These are phyloP conservation scores for Ceratobasidium sp. DNA, from an alignment of 1,284 basidiomycete genomes.

Conservation along the genomic window DNA sequence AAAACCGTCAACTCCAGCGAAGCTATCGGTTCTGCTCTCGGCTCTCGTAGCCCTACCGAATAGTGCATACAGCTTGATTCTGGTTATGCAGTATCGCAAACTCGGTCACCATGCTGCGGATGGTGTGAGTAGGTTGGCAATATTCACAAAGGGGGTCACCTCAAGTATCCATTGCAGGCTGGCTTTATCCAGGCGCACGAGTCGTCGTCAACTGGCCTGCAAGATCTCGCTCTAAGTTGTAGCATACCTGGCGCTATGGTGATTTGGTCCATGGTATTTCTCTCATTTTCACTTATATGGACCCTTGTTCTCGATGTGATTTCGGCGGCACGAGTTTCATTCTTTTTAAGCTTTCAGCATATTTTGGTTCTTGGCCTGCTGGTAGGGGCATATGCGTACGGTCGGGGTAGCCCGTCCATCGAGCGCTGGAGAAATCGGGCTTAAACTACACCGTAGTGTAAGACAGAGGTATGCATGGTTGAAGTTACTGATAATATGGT, in stretches of 20 bases:
- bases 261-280: constrained; percentile 6
- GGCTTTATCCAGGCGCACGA: constrained; percentile 26
- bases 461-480: not conserved
- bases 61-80: not conserved
- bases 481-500: not conserved
- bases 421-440: not conserved
- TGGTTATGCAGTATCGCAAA: not conserved
- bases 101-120: constrained; percentile 26
- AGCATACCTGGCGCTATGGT: constrained; percentile 30
- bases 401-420: not conserved
- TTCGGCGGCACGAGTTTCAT: not conserved
- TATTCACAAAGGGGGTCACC: not conserved
- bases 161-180: not conserved
- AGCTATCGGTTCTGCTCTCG: not conserved
- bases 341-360: not conserved
- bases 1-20: not conserved
- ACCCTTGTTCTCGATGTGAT: not conserved
- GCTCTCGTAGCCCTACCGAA: not conserved
- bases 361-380: constrained; percentile 4
- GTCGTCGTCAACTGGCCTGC: not conserved
- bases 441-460: too few species aligned
- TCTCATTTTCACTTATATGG: constrained; percentile 1
- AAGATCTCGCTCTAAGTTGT: constrained; percentile 5
- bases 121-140: not conserved
- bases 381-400: constrained; percentile 6